Percentiles rank a stretch among this genome's conserved stretches.
Evolutionary conservation across 2,329 filamentous ascomycete genomes (phyloP).

Genomic region (Atkinsonella texensis): DNA sequence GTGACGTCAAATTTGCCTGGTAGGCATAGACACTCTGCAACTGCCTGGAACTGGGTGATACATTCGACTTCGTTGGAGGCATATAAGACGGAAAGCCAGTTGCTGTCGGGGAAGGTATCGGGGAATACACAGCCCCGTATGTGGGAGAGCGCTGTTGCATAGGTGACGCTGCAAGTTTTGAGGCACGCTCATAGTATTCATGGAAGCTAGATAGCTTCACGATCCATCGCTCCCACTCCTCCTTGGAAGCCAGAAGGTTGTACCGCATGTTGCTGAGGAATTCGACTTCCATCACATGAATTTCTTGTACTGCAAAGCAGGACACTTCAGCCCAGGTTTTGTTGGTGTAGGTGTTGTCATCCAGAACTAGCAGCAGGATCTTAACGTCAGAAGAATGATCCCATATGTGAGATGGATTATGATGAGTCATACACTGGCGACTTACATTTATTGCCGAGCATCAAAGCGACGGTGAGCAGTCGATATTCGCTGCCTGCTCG

Average conservation of each 20-base stretch:
- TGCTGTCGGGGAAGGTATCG: constrained; percentile 37
- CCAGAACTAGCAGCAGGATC: constrained; percentile 53
- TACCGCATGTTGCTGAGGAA: constrained; percentile 98
- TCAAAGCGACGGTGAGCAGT: constrained; percentile 83
- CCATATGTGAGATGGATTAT: neutral
- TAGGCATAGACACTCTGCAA: constrained; percentile 28
- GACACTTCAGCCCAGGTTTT: constrained; percentile 99
- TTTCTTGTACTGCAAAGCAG: constrained; percentile 83
- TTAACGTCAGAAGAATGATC: neutral
- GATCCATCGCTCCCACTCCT: constrained; percentile 83
- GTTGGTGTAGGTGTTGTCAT: constrained; percentile 99
- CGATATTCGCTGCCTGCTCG: constrained; percentile 90
- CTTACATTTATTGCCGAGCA: constrained; percentile 94
- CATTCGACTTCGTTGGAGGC: constrained; percentile 20
- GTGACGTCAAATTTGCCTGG: constrained; percentile 31
- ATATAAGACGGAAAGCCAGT: constrained; percentile 22
- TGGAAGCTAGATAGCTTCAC: constrained; percentile 70
- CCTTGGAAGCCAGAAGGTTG: constrained; percentile 73
- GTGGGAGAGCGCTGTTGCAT: constrained; percentile 29
- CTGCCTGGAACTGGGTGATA: constrained; percentile 28
- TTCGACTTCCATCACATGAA: constrained; percentile 99
- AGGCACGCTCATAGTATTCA: constrained; percentile 67
- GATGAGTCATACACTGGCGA: constrained; percentile 7
- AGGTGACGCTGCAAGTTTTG: constrained; percentile 29
- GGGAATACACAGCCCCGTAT: constrained; percentile 28